These are phyloP conservation scores for Sapria himalayana DNA, from an alignment of 345 rosid genomes.

Conservation along the genomic window DNA sequence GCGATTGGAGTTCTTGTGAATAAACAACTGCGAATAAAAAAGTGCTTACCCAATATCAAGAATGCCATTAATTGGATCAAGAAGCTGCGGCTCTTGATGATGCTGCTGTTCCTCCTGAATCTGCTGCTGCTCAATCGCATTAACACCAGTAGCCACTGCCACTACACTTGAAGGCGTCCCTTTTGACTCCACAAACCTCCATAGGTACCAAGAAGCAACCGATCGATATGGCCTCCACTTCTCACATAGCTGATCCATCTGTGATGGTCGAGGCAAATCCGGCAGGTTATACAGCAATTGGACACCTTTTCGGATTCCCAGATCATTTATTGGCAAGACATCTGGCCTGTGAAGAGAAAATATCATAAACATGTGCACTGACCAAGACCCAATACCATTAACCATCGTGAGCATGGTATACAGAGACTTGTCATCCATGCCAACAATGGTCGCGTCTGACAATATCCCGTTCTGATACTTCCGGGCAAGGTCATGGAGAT, in stretches of 20 bases:
- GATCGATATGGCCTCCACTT: constrained; percentile 97
- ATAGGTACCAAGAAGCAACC: constrained; percentile 77
- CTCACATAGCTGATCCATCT: constrained; percentile 76
- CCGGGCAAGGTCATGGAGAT: constrained; percentile 82
- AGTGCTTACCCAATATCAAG: constrained; percentile 58
- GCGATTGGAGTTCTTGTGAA: too few species aligned
- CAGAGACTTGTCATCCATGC: constrained; percentile 87
- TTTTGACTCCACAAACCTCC: constrained; percentile 67
- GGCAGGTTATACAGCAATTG: constrained; percentile 53
- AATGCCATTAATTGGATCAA: constrained; percentile 75
- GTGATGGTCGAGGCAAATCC: constrained; percentile 83
- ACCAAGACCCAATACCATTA: constrained; percentile 96
- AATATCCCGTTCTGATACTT: constrained; percentile 75
- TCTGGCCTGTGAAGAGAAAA: constrained; percentile 91
- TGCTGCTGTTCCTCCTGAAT: constrained; percentile 27
- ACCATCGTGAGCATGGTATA: constrained; percentile 98
- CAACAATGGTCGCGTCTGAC: constrained; percentile 58
- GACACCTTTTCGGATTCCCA: constrained; percentile 77
- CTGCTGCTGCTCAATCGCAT: constrained; percentile 31
- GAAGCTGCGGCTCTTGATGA: constrained; percentile 42
- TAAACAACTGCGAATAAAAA: constrained; percentile 12
- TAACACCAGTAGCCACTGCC: constrained; percentile 28
- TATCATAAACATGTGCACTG: constrained; percentile 96
- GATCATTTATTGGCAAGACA: constrained; percentile 81
- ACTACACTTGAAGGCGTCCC: constrained; percentile 46